These are phyloP conservation scores for Penicillium freii DNA, from an alignment of 2,329 filamentous ascomycete species.

Conservation along the genomic window DNA sequence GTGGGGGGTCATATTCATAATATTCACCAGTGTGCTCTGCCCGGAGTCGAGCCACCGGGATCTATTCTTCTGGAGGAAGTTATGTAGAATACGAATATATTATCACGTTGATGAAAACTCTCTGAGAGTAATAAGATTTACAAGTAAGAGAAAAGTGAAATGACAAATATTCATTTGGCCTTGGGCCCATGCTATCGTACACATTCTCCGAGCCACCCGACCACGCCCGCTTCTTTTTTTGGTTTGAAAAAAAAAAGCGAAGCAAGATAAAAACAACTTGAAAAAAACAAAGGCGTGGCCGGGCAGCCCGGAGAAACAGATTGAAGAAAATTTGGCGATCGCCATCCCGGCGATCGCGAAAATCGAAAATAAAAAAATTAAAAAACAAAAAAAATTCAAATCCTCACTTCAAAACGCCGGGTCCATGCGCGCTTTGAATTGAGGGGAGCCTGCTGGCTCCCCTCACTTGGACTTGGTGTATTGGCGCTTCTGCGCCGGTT, in stretches of 20 bases:
- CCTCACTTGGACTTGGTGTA: slow-evolving; percentile 15
- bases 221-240: slow-evolving; percentile 7
- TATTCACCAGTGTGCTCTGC: slow-evolving; percentile 13
- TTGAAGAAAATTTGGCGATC: not conserved
- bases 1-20: not conserved
- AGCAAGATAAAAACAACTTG: not conserved
- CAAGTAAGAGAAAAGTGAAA: not conserved
- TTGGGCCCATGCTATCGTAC: slow-evolving; percentile 24
- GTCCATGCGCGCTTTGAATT: slow-evolving; percentile 4
- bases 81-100: slow-evolving; percentile 25
- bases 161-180: slow-evolving; percentile 13
- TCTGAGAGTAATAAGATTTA: not conserved
- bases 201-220: slow-evolving; percentile 16
- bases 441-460: not conserved
- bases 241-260: slow-evolving; percentile 9
- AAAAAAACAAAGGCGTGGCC: slow-evolving; percentile 3
- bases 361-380: not conserved
- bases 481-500: slow-evolving; percentile 17
- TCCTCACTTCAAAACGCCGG: slow-evolving; percentile 9
- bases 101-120: not conserved
- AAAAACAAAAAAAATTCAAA: not conserved
- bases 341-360: not conserved
- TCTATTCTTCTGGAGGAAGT: slow-evolving; percentile 7
- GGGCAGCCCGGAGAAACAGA: slow-evolving; percentile 8
- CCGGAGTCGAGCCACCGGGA: slow-evolving; percentile 3